phyloP scores from a whole-genome alignment of 768 basidiomycete genomes.

The Boletus pseudopeckii region DNA sequence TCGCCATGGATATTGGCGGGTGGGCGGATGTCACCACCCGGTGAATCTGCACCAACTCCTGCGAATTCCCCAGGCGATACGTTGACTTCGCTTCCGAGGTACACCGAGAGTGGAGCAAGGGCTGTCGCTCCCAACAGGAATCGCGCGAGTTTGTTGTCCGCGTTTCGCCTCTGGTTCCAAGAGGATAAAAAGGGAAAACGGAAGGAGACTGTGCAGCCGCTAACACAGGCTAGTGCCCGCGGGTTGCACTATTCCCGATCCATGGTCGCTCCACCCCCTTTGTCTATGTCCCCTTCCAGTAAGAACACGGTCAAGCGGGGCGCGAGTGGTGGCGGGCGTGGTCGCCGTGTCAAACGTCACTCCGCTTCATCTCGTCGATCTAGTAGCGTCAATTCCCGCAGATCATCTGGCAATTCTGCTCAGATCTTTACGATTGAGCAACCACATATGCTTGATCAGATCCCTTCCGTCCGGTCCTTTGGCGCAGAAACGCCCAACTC shows the following conservation, averaged over 20 bases:
- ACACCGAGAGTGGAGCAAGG: constrained; percentile 34
- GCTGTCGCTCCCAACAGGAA: constrained; percentile 46
- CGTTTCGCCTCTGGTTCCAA: constrained; percentile 90
- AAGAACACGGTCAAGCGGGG: constrained; percentile 48
- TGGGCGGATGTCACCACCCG: constrained; percentile 36
- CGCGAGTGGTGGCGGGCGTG: constrained; percentile 42
- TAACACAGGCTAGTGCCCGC: constrained; percentile 19
- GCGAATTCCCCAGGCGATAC: constrained; percentile 53
- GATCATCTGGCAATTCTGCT: constrained; percentile 56
- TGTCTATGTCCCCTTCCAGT: constrained; percentile 29
- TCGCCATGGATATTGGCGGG: constrained; percentile 77
- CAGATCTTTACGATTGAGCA: constrained; percentile 53
- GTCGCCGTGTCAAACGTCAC: constrained; percentile 61
- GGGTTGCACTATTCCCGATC: constrained; percentile 27
- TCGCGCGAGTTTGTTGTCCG: constrained; percentile 75
- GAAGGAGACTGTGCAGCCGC: constrained; percentile 42
- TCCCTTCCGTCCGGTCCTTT: constrained; percentile 65
- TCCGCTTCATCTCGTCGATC: constrained; percentile 82
- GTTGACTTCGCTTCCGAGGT: constrained; percentile 46
- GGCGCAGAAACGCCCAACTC: constrained; percentile 86
- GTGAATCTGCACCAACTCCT: constrained; percentile 41
- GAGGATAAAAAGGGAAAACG: constrained; percentile 88
- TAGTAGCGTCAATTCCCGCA: constrained; percentile 85
- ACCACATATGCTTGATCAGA: constrained; percentile 43
- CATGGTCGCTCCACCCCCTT: constrained; percentile 20